phyloP scores from a whole-genome alignment of 192 early-diverging fungal genomes.

The Haplosporangium gracile region DNA sequence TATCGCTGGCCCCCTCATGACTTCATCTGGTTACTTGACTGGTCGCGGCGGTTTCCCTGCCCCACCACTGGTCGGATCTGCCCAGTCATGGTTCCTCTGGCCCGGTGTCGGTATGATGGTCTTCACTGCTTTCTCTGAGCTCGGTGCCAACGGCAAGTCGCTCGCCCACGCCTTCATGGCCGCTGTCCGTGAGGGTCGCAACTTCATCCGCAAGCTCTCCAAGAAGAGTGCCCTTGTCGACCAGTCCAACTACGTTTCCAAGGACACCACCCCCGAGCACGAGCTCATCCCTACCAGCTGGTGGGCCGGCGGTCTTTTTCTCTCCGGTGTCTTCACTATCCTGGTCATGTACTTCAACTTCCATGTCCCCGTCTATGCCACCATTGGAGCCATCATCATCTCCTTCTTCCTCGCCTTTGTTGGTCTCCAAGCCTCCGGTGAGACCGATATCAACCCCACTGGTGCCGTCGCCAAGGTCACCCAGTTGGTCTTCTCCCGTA shows the following conservation, averaged over 20 bases:
- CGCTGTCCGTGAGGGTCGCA: slow-evolving; percentile 25
- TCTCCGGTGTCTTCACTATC: slow-evolving; percentile 67
- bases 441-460: slow-evolving; percentile 78
- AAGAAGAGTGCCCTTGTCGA: slow-evolving; percentile 22
- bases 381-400: slow-evolving; percentile 70
- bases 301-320: slow-evolving; percentile 67
- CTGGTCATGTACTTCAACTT: slow-evolving; percentile 70
- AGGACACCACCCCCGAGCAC: slow-evolving; percentile 48
- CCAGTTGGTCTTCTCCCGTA: slow-evolving; percentile 73
- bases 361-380: slow-evolving; percentile 68
- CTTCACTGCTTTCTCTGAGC: slow-evolving; percentile 71
- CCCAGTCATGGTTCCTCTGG: slow-evolving; percentile 79
- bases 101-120: slow-evolving; percentile 79
- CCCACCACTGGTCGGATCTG: slow-evolving; percentile 44
- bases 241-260: slow-evolving; percentile 56
- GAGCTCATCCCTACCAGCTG: slow-evolving; percentile 67
- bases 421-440: slow-evolving; percentile 72
- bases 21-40: slow-evolving; percentile 53
- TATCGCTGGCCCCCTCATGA: slow-evolving; percentile 71
- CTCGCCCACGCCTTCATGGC: slow-evolving; percentile 62
- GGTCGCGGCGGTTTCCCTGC: slow-evolving; percentile 41
- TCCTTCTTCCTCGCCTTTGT: slow-evolving; percentile 77
- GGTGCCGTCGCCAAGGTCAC: slow-evolving; percentile 74
- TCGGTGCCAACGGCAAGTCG: slow-evolving; percentile 60
- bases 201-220: slow-evolving; percentile 20